These are phyloP conservation scores for Pichia gijzeniarum DNA, from an alignment of 805 yeast genomes.

Conservation along the genomic window DNA sequence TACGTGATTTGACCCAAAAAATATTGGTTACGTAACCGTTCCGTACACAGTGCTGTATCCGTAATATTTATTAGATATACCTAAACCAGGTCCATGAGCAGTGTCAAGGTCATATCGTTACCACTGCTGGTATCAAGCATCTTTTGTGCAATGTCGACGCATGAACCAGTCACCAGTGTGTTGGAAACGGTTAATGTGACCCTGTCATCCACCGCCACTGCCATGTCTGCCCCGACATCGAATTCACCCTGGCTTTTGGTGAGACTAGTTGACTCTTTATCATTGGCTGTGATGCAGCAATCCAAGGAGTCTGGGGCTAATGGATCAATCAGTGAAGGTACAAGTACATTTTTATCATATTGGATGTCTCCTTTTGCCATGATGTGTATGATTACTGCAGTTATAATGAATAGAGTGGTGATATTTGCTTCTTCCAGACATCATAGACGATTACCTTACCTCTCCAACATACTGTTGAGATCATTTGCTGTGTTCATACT, in stretches of 20 bases:
- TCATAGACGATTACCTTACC: slow-evolving; percentile 29
- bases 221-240: background rate
- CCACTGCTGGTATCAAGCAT: too few relatives aligned
- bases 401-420: slow-evolving; percentile 50
- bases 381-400: slow-evolving; percentile 51
- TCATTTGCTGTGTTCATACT: slow-evolving; percentile 32
- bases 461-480: slow-evolving; percentile 32
- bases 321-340: slow-evolving; percentile 5
- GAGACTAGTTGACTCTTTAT: slow-evolving; percentile 25
- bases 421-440: slow-evolving; percentile 51
- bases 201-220: background rate
- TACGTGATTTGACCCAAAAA: too few relatives aligned
- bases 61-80: too few relatives aligned
- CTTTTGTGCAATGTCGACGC: too few relatives aligned
- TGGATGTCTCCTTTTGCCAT: slow-evolving; percentile 45
- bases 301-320: slow-evolving; percentile 28
- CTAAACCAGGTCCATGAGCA: too few relatives aligned
- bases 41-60: too few relatives aligned
- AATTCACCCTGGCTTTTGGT: slow-evolving; percentile 21
- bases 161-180: too few relatives aligned
- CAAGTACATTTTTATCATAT: slow-evolving; percentile 38
- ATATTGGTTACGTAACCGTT: too few relatives aligned
- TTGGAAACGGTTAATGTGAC: background rate
- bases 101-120: too few relatives aligned
- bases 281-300: slow-evolving; percentile 31